Conservation (phyloP, 768 basidiomycete species). For the Trametes punicea region DNA sequence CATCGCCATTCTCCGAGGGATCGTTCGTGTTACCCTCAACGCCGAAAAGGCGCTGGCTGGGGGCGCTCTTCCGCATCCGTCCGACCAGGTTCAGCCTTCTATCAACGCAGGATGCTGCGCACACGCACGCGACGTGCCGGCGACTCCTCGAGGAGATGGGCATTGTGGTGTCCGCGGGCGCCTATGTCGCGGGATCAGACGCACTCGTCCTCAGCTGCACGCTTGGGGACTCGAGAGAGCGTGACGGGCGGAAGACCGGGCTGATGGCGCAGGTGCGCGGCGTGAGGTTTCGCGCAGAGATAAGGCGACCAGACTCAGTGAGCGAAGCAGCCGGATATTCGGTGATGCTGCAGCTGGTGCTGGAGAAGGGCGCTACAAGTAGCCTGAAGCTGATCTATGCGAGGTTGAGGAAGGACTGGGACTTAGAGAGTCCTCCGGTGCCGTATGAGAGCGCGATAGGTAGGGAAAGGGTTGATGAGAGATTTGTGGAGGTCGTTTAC, state of each 20-base stretch:
- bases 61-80: slow-evolving; percentile 84
- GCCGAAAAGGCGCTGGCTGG: slow-evolving; percentile 62
- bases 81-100: slow-evolving; percentile 55
- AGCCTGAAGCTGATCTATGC: slow-evolving; percentile 74
- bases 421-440: slow-evolving; percentile 43
- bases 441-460: background rate
- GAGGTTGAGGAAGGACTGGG: slow-evolving; percentile 68
- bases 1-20: slow-evolving; percentile 37
- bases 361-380: slow-evolving; percentile 85
- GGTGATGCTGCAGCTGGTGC: slow-evolving; percentile 62
- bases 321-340: slow-evolving; percentile 47
- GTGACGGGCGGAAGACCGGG: slow-evolving; percentile 35
- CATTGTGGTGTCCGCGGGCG: slow-evolving; percentile 31
- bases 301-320: slow-evolving; percentile 42
- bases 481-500: slow-evolving; percentile 37
- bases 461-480: slow-evolving; percentile 27
- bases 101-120: slow-evolving; percentile 56
- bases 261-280: slow-evolving; percentile 57
- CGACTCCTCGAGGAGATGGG: slow-evolving; percentile 70
- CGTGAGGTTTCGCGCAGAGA: slow-evolving; percentile 81
- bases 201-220: slow-evolving; percentile 65
- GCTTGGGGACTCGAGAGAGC: slow-evolving; percentile 61
- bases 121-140: slow-evolving; percentile 71
- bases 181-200: slow-evolving; percentile 43
- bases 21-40: slow-evolving; percentile 50